Evolutionary conservation across 768 basidiomycete species (phyloP), one percentile per base, ranked within the genome.

Genomic region (Butyriboletus loyo): DNA sequence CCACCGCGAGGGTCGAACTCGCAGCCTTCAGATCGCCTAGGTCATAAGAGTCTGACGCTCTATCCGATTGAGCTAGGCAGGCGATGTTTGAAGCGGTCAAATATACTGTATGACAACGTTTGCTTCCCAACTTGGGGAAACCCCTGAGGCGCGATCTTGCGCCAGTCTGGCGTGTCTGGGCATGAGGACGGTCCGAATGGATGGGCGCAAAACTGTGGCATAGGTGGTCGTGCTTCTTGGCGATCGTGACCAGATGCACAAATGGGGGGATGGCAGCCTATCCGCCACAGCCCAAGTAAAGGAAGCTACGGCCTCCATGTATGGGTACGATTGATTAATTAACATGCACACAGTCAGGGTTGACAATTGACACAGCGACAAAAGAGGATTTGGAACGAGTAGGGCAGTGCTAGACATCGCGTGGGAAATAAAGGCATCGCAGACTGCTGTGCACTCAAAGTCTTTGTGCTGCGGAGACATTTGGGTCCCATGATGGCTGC

Each of bases 11-110:
- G 77, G 78, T 79, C 77, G 77, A 79, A 80, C 78, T 78, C 78
- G 78, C 78, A 79, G 77, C 77, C 79, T 80, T 79, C 77, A 77
- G 78, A 78, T 77, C 49, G 69, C 71, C 68, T 70, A 70, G 46
- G 59, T 66, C 50, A 41, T 81, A 81, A 80, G 77, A 80, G 78
- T 80, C 78, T 81, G 78, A 80, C 78, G 78, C 78, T 81, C 79
- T 80, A 81, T 80, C 78, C 78, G 77, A 80, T 80, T 80, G 80
- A 81, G 78, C 80, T 81, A 80, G 78, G 78, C 78, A 76, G 80
- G 78, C 78, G 57, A 49, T 50, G 6, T 7, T 2, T n/a, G n/a
- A n/a, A n/a, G 4, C 9, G 3, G 7, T 22, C 5, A 13, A 15
- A 9, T 10, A 0, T n/a, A 24, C 30, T n/a, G 2, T 25, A 15